Conservation (phyloP, 2,329 filamentous ascomycete species). For the Endothia cerciana region DNA sequence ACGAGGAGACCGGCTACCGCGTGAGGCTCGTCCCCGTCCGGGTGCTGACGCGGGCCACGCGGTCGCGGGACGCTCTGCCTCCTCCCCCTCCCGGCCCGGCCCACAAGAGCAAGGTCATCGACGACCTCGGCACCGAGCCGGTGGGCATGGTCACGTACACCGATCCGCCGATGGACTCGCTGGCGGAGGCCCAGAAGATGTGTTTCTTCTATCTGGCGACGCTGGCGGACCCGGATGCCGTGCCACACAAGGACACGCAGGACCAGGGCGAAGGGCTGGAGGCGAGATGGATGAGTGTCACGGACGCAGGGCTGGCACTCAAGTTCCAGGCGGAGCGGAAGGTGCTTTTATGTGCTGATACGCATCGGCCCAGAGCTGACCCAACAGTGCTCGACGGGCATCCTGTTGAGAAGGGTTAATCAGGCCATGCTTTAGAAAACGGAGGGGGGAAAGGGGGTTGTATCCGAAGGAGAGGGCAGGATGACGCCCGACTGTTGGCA, state of each 20-base stretch:
- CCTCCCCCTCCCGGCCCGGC: background rate
- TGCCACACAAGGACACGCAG: constrained; percentile 35
- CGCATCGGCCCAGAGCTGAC: background rate
- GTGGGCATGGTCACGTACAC: constrained; percentile 42
- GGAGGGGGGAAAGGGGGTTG: background rate
- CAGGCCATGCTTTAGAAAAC: background rate
- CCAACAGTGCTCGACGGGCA: background rate
- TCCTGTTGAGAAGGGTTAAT: background rate
- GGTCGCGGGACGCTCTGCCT: constrained; percentile 15
- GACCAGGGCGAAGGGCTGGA: constrained; percentile 39
- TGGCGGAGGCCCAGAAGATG: constrained; percentile 41
- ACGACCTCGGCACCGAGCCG: constrained; percentile 40
- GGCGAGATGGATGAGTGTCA: constrained; percentile 33
- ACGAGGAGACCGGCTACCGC: constrained; percentile 52
- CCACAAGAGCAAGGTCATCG: constrained; percentile 15
- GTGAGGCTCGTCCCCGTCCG: constrained; percentile 44
- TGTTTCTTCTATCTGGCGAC: constrained; percentile 47
- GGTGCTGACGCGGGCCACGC: constrained; percentile 49
- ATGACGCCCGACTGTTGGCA: background rate
- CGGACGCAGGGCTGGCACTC: constrained; percentile 32
- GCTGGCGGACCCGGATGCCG: constrained; percentile 34
- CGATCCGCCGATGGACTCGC: constrained; percentile 37
- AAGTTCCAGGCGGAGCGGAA: constrained; percentile 36
- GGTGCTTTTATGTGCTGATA: constrained; percentile 14
- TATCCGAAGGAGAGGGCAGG: background rate